phyloP scores from a whole-genome alignment of 768 basidiomycete genomes.

The Crassisporium funariophilum region DNA sequence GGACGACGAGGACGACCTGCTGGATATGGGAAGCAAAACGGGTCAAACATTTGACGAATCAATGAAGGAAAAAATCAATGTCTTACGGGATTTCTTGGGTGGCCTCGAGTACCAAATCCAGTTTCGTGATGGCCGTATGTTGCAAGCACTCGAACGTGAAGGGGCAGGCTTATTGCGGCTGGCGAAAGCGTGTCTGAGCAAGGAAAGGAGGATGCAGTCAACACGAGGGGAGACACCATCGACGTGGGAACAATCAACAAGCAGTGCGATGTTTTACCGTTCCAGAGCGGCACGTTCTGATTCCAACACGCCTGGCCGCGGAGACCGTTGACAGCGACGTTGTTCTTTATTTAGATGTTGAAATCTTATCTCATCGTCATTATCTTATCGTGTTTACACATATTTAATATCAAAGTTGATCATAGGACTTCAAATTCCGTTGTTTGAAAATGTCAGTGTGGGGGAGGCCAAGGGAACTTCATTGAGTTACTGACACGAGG shows the following conservation, averaged over 20 bases:
- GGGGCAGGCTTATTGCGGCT: slow-evolving; percentile 21
- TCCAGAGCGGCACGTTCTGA: slow-evolving; percentile 5
- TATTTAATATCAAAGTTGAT: slow-evolving; percentile 5
- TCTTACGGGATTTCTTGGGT: slow-evolving; percentile 19
- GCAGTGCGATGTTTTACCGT: slow-evolving; percentile 14
- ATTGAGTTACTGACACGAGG: too few relatives aligned
- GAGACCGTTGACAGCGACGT: slow-evolving; percentile 1
- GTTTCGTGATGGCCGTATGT: slow-evolving; percentile 25
- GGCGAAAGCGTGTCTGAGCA: slow-evolving; percentile 20
- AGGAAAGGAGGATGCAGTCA: slow-evolving; percentile 20
- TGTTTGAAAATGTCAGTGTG: too few relatives aligned
- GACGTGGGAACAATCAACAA: slow-evolving; percentile 25
- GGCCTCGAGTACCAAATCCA: slow-evolving; percentile 25
- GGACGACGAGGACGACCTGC: slow-evolving; percentile 14
- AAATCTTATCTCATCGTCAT: slow-evolving; percentile 1
- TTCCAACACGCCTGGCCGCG: slow-evolving; percentile 2
- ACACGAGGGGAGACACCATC: slow-evolving; percentile 12
- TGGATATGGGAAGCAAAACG: slow-evolving; percentile 6
- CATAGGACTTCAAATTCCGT: slow-evolving; percentile 4
- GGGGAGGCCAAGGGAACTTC: too few relatives aligned
- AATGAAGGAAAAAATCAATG: slow-evolving; percentile 17
- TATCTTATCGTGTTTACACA: slow-evolving; percentile 7
- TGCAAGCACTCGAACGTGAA: slow-evolving; percentile 21
- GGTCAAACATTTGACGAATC: slow-evolving; percentile 19
- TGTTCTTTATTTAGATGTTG: slow-evolving; percentile 6